A percentile compares a stretch with the other conserved stretches of the same genome.
These are phyloP conservation scores for Ichthyophthirius multifiliis DNA, from an alignment of 169 alveolate genomes.

Conservation along the genomic window DNA sequence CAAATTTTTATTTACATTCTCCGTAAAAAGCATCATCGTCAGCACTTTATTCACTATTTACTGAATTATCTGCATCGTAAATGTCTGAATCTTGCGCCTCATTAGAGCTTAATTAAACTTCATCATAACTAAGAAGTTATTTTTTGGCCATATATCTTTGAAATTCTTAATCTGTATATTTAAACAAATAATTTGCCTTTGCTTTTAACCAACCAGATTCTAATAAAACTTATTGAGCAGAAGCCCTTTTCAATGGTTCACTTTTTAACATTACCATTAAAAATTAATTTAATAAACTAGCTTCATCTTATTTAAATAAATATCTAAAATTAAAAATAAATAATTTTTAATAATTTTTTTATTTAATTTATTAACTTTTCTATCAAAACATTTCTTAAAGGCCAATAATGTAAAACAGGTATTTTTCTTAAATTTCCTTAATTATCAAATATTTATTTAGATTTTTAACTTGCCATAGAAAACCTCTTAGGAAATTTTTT, in stretches of 20 bases:
- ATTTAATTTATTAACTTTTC: slow-evolving; percentile 54
- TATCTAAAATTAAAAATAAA: slow-evolving; percentile 10
- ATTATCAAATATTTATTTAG: slow-evolving; percentile 67
- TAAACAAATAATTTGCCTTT: slow-evolving; percentile 33
- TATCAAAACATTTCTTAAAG: slow-evolving; percentile 80
- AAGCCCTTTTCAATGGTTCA: slow-evolving; percentile 46
- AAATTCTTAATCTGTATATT: slow-evolving; percentile 37
- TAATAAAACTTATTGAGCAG: slow-evolving; percentile 37
- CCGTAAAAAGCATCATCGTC: background rate
- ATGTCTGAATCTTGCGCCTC: background rate
- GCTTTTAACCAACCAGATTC: slow-evolving; percentile 39
- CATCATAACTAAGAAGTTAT: slow-evolving; percentile 5
- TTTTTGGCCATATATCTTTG: slow-evolving; percentile 27
- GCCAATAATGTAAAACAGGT: slow-evolving; percentile 75
- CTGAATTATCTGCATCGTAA: background rate
- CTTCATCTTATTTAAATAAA: slow-evolving; percentile 81
- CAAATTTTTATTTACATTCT: background rate
- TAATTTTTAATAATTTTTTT: background rate
- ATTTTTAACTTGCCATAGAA: slow-evolving; percentile 80
- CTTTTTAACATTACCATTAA: slow-evolving; percentile 78
- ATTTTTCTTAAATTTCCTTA: slow-evolving; percentile 75
- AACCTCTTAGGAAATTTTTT: slow-evolving; percentile 91
- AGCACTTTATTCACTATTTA: background rate
- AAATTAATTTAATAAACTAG: slow-evolving; percentile 76
- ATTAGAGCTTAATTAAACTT: background rate